Evolutionary conservation across 352 stramenopile genomes (phyloP), one percentile per base, ranked within the genome.

Genomic region (Pythium aquatile): DNA sequence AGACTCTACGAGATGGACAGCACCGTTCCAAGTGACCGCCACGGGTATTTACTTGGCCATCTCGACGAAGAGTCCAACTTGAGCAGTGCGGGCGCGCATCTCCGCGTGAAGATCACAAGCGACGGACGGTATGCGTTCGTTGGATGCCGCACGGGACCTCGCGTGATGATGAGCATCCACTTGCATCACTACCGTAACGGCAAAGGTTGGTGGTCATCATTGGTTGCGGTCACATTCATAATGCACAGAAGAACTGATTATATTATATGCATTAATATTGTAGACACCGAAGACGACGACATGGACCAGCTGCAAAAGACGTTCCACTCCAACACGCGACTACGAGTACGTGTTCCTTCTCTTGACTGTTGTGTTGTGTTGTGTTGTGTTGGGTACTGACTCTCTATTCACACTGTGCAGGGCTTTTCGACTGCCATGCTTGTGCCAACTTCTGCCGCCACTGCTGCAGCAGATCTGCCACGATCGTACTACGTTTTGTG

Each of bases 1-100:
- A 72, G 84, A 2, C 68, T 95, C 17, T 95, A 90, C 51, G 86
- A 93, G 64, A 90, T 93, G 81, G 84, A 95, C 66, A 92, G 86
- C 69, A 90, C 70, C 20, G 83, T 93, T 1, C 83, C 84, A 1
- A 93, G 85, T 61, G 86, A 95, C 54, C 84, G 84, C 5, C 79
- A 91, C 33, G 85, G 80, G 0, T 95, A 95, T 58, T 64, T 93
- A 4, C 65, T 95, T 1, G 86, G 86, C 8, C 83, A 95, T 63
- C 75, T 95, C 26, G 86, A 95, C 49, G 86, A 93, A 39, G 77
- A 91, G 39, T 86, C 79, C 9, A 85, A 77, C 7, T 68, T 85
- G 37, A 74, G 78, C 44, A 82, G 73, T 20, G 60, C 57, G 5
- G 79, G 76, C 29, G 74, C 78, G 8, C 77, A 89, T 29, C 57